Base-by-base conservation (phyloP, 2,329 filamentous ascomycete species). In the Colletotrichum tabaci region DNA sequence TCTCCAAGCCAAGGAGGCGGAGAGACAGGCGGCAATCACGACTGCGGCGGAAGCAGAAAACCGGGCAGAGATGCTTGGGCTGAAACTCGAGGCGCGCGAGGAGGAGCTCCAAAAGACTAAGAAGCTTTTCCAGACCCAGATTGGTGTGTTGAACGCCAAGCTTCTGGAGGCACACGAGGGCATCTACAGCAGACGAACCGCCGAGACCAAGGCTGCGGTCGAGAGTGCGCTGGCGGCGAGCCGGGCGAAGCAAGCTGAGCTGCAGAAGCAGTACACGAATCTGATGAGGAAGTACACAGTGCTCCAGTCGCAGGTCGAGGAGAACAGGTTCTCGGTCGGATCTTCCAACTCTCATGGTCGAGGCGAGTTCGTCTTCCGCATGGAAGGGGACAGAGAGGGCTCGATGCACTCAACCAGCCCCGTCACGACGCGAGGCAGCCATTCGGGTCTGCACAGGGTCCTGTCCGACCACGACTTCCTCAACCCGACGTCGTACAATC, bases 1-100 rank as follows among this genome's bases (percentile, higher is more conserved):
- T 57, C 88, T 89, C 66, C 91, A 94, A 76, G 88, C 89, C 52
- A 87, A 87, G 55, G 90, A 94, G 75, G 83, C 87, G 44, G 88
- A 91, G 71, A 86, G 89, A 50, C 85, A 91, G 65, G 81, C 82
- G 23, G 87, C 89, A 1, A 85, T 89, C 57, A 85, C 87, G n/a
- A 86, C 88, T 38, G 88, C 90, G 1, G 87, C 89, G 18, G 84
- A 88, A 40, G 85, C 91, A 15, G 86, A 90, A 47, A 88, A 86
- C 66, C 87, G 89, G 61, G 86, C 91, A 8, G 87, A 91, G 74
- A 83, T 87, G 65, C 83, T 93, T 26, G 85, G 86, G 57, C 83
- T 91, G 82, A 87, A 90, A 74, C 81, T 95, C 72, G 81, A 79
- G 52, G 87, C 85, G 7, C 82, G 82, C 23, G 85, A 88, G 55